These are phyloP conservation scores for Cajanus cajan DNA, from an alignment of 306 rosid species.

Conservation along the genomic window DNA sequence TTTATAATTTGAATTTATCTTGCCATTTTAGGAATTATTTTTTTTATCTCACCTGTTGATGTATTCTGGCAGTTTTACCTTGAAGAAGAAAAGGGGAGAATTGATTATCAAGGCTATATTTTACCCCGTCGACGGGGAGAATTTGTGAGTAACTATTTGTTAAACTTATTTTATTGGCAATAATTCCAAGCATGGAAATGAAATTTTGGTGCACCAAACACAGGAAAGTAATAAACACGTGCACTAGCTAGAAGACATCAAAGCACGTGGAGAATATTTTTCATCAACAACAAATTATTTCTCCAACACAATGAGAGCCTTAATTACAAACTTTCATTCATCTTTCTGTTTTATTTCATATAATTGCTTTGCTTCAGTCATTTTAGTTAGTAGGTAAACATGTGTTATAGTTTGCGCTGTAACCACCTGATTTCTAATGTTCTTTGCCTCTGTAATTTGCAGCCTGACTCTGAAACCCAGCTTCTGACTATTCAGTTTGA, in stretches of 20 bases:
- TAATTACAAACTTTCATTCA: background rate
- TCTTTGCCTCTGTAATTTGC: slow-evolving; percentile 39
- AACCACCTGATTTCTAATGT: slow-evolving; percentile 20
- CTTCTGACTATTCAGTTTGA: slow-evolving; percentile 86
- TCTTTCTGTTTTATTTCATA: slow-evolving; percentile 8
- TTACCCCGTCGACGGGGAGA: slow-evolving; percentile 78
- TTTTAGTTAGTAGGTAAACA: background rate
- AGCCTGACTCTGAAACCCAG: slow-evolving; percentile 96
- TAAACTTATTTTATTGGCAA: background rate
- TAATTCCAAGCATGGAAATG: background rate
- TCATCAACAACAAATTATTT: background rate
- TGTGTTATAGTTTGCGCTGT: slow-evolving; percentile 18
- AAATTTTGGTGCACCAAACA: background rate
- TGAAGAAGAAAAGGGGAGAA: slow-evolving; percentile 82
- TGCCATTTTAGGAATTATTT: background rate
- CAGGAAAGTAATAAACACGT: background rate
- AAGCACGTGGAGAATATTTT: background rate
- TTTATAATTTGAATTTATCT: background rate
- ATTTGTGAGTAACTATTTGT: slow-evolving; percentile 55
- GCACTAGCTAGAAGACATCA: slow-evolving; percentile 10
- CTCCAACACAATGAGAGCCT: background rate
- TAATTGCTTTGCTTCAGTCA: background rate
- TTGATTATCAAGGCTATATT: slow-evolving; percentile 95
- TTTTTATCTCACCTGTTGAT: slow-evolving; percentile 4
- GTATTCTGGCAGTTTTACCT: slow-evolving; percentile 72